A percentile compares a stretch with the other conserved stretches of the same genome.
Conservation (phyloP, 2,329 filamentous ascomycete species). For the Penicillium sp. region DNA sequence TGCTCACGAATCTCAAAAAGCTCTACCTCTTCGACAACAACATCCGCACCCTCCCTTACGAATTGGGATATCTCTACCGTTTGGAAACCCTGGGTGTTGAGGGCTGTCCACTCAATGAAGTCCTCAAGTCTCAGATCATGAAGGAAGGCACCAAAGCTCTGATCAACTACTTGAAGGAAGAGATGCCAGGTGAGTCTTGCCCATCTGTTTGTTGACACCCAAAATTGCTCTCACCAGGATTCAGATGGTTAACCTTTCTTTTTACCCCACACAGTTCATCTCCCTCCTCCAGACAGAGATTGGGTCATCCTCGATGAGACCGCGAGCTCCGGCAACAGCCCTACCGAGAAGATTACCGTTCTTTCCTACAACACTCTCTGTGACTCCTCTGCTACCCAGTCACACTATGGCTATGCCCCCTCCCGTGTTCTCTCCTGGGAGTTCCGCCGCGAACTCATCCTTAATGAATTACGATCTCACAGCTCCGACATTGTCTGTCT, state of each 20-base stretch:
- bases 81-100: conserved; percentile 89
- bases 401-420: conserved; percentile 88
- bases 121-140: conserved; percentile 78
- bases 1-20: conserved; percentile 90
- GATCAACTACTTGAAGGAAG: conserved; percentile 80
- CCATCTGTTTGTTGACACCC: not conserved
- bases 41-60: conserved; percentile 77
- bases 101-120: conserved; percentile 80
- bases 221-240: not conserved
- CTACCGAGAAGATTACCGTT: conserved; percentile 72
- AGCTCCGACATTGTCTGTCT: conserved; percentile 89
- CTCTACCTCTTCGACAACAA: conserved; percentile 89
- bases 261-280: conserved; percentile 61
- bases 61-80: conserved; percentile 85
- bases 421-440: conserved; percentile 83
- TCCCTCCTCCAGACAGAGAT: conserved; percentile 74
- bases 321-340: conserved; percentile 52
- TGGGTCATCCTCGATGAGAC: conserved; percentile 73
- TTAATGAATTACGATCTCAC: conserved; percentile 77
- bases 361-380: conserved; percentile 96
- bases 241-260: conserved; percentile 25
- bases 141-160: conserved; percentile 85
- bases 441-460: conserved; percentile 77
- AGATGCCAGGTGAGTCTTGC: conserved; percentile 72
- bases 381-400: conserved; percentile 84